These are phyloP conservation scores for Termitomyces sp. DNA, from an alignment of 768 basidiomycete species.

Conservation along the genomic window DNA sequence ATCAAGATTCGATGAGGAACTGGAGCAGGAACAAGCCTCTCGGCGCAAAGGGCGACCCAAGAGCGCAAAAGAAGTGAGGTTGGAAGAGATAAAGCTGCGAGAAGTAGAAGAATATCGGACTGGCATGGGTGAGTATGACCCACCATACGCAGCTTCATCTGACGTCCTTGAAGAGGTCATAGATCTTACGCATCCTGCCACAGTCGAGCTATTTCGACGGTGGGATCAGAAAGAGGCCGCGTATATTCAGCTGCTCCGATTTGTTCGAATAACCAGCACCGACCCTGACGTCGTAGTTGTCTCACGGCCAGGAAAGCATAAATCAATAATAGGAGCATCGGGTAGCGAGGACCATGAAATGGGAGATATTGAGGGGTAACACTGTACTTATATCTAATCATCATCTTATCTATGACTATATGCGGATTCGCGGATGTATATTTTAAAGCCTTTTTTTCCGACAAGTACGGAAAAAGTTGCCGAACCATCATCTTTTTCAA, in stretches of 20 bases:
- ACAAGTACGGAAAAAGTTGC: background rate
- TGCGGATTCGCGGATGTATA: background rate
- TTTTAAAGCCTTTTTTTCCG: background rate
- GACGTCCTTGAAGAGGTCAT: conserved; percentile 52
- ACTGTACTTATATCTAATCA: conserved; percentile 6
- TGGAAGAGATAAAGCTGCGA: conserved; percentile 65
- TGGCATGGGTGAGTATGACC: conserved; percentile 58
- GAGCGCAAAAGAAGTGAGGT: conserved; percentile 54
- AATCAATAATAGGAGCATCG: conserved; percentile 19
- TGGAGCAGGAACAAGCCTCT: conserved; percentile 52
- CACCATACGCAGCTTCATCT: background rate
- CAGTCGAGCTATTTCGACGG: conserved; percentile 61
- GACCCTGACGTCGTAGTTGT: conserved; percentile 41
- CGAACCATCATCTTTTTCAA: background rate
- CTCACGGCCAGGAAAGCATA: conserved; percentile 58
- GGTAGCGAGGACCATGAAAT: conserved; percentile 14
- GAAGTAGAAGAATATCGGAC: conserved; percentile 74
- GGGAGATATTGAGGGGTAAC: conserved; percentile 10
- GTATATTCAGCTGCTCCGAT: conserved; percentile 66
- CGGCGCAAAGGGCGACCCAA: conserved; percentile 76
- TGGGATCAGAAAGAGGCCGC: conserved; percentile 79
- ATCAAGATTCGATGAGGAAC: conserved; percentile 58
- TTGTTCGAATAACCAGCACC: conserved; percentile 66
- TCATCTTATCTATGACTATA: conserved; percentile 8
- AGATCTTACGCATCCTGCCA: conserved; percentile 70